These are phyloP conservation scores for Colletotrichum plurivorum DNA, from an alignment of 2,329 filamentous ascomycete species.

Conservation along the genomic window DNA sequence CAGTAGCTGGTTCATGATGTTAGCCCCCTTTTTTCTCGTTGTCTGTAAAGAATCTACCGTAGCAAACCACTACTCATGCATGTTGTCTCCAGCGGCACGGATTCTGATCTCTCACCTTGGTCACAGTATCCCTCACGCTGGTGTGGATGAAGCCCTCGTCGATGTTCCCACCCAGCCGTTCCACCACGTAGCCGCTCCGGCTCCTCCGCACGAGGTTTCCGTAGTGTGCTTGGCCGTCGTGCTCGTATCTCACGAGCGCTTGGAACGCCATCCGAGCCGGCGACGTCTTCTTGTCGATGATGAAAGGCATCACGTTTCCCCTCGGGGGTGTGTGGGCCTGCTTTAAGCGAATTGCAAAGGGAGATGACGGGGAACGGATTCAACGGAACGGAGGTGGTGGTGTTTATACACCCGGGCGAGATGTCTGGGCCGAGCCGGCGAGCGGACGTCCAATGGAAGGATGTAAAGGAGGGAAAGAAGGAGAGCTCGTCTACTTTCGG, in stretches of 20 bases:
- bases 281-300: slow-evolving; percentile 1
- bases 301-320: slow-evolving; percentile 18
- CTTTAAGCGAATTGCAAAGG: background rate
- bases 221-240: slow-evolving; percentile 13
- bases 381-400: background rate
- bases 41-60: background rate
- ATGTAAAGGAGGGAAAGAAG: too few relatives aligned
- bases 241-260: slow-evolving; percentile 23
- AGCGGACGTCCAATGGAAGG: too few relatives aligned
- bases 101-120: background rate
- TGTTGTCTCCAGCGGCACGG: background rate
- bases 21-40: too few relatives aligned
- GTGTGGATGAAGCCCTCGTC: slow-evolving; percentile 13
- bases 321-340: background rate
- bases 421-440: too few relatives aligned
- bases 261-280: slow-evolving; percentile 22
- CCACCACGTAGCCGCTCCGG: slow-evolving; percentile 20
- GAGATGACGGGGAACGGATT: background rate
- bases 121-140: slow-evolving; percentile 6
- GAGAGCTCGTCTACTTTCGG: too few relatives aligned
- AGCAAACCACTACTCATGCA: background rate
- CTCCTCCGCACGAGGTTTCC: slow-evolving; percentile 23
- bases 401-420: background rate
- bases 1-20: slow-evolving; percentile 20
- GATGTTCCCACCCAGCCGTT: background rate